Evolutionary conservation across 106 monocot genomes (phyloP).

Genomic region (Dioscorea alata): DNA sequence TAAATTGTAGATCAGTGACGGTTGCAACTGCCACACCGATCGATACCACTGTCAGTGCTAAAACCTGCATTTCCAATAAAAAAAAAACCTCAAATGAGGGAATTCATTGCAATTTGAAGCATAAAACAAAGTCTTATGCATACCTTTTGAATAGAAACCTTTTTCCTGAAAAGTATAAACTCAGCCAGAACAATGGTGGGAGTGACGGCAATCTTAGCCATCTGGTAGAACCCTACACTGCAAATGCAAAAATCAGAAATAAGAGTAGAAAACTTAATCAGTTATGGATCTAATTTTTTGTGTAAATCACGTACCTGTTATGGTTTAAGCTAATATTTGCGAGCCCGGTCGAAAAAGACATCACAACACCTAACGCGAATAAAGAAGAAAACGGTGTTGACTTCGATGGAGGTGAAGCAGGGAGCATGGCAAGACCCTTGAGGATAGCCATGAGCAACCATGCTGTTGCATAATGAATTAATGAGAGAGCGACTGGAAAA

Average conservation of each 20-base stretch:
- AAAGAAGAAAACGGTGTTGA: constrained; percentile 89
- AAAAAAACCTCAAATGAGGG: not conserved
- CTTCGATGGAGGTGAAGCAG: constrained; percentile 79
- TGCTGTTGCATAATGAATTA: constrained; percentile 79
- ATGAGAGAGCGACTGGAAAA: constrained; percentile 79
- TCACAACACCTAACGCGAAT: constrained; percentile 82
- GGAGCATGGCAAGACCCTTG: constrained; percentile 65
- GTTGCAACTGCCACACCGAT: constrained; percentile 90
- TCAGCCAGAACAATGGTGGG: constrained; percentile 95
- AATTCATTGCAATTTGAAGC: not conserved
- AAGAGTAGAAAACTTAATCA: constrained; percentile 1
- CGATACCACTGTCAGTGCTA: constrained; percentile 65
- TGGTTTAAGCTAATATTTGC: constrained; percentile 93
- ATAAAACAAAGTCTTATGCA: not conserved
- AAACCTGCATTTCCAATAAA: constrained; percentile 34
- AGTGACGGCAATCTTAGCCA: constrained; percentile 96
- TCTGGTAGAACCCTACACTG: constrained; percentile 97
- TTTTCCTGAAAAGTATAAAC: constrained; percentile 72
- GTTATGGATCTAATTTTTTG: not conserved
- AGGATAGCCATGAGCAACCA: constrained; percentile 85
- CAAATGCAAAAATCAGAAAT: constrained; percentile 5
- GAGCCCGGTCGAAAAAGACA: constrained; percentile 92
- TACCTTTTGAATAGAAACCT: constrained; percentile 66
- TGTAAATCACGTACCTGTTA: constrained; percentile 53
- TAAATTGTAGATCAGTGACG: constrained; percentile 85